Evolutionary conservation across 768 basidiomycete species (phyloP), one percentile per base, ranked within the genome.

Genomic region (Holtermannia corniformis): DNA sequence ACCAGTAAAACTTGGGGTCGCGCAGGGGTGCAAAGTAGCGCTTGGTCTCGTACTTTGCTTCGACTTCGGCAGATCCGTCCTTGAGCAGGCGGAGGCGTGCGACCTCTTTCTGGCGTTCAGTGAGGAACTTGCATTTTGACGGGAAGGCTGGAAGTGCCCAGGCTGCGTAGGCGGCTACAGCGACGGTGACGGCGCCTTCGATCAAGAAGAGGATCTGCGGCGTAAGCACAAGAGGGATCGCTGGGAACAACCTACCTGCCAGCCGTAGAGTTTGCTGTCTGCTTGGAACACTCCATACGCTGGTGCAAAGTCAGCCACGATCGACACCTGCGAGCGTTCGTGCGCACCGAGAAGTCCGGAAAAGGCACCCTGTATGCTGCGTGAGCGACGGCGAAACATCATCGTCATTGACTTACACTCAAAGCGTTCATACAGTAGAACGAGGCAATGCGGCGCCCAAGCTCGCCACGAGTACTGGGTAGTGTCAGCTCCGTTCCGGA

Each of bases 191-290:
- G 11, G 40, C 49, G n/a, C 59, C 59, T 32, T 61, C 59, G 50
- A 61, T 47, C n/a, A 61, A 16, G 56, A 61, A 61, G 2, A 61
- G 44, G 23, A 61, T 26, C 41, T n/a, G n/a, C n/a, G n/a, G n/a
- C n/a, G n/a, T n/a, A n/a, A n/a, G n/a, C n/a, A n/a, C n/a, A n/a
- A n/a, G n/a, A n/a, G n/a, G n/a, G n/a, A n/a, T n/a, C n/a, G n/a
- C n/a, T n/a, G n/a, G n/a, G n/a, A n/a, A n/a, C n/a, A n/a, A n/a
- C n/a, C n/a, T n/a, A n/a, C n/a, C n/a, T 61, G 59, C 59, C 59
- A 61, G 20, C 59, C 59, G 14, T 57, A 25, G 11, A 61, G 43
- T 4, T 32, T 27, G 19, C 37, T 20, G 13, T 57, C 23, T 21
- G 47, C 50, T 24, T 61, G 59, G 50, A 61, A 61, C 7, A 61